Evolutionary conservation across 495 filamentous ascomycete genomes (phyloP), one percentile per base, ranked within the genome.

Genomic region (Neurospora cerealis): DNA sequence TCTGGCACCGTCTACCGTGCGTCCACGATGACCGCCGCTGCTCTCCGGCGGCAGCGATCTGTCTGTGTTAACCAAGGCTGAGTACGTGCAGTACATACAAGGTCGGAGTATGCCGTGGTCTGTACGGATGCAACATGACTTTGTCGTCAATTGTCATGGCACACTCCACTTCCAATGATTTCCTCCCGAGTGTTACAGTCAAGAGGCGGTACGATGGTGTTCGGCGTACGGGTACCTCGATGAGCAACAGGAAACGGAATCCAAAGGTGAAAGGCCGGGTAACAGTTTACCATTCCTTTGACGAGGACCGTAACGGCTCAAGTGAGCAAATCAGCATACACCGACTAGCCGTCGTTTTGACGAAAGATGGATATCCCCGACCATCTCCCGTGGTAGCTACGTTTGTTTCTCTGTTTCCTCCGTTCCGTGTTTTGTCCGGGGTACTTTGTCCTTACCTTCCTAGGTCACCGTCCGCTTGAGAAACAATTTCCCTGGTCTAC

Each of bases 141-240:
- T 44, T 70, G 42, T 70, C 72, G 69, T 42, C 70, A 54, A 69
- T 69, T 74, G 76, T 71, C 79, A 75, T 78, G 75, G 74, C 75
- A 42, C 48, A 24, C 72, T 62, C 72, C 60, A 72, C 48, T 75
- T 72, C 75, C 75, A 78, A 78, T 77, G 78, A 76, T 74, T 62
- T 71, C 39, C 41, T 74, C 70, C 70, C 69, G 69, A 75, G 78
- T 76, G 74, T 72, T 73, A 78, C 74, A 40, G 39, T 70, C 69
- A 39, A 19, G 54, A 66, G 54, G 54, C 54, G 28, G 54, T 66
- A 66, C 54, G 54, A 66, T 66, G 28, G 54, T 66, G 28, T 66
- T 34, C 15, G 15, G 54, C 24, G 70, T 70, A 69, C 75, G 69
- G 40, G 71, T 66, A 66, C 54, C 54, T 66, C 15, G 69, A 73